Evolutionary conservation across 1,139 yeast species (phyloP).

Genomic region (Candida sojae): DNA sequence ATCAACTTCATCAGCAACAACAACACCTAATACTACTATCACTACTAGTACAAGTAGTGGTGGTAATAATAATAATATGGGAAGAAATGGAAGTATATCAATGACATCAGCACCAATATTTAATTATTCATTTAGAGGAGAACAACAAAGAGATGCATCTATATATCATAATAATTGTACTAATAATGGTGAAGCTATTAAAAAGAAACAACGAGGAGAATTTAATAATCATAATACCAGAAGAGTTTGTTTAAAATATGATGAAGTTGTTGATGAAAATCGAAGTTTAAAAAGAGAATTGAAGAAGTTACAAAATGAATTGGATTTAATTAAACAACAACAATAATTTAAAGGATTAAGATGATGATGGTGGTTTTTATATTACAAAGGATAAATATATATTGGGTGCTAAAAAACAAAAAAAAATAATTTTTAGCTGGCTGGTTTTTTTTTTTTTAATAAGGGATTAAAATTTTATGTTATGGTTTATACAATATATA

Average conservation of each 20-base stretch:
- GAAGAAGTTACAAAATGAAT: slow-evolving; percentile 11
- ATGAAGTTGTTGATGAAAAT: slow-evolving; percentile 15
- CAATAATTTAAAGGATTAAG: background rate
- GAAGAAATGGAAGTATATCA: slow-evolving; percentile 7
- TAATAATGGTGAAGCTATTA: slow-evolving; percentile 7
- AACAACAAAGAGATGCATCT: background rate
- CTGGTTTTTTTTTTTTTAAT: too few species aligned
- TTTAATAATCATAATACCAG: slow-evolving; percentile 5
- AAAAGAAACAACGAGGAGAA: slow-evolving; percentile 9
- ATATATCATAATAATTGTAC: background rate
- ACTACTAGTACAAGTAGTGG: background rate
- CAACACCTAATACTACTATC: background rate
- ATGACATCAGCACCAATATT: slow-evolving; percentile 4
- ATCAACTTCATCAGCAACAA: background rate
- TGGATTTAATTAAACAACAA: slow-evolving; percentile 7
- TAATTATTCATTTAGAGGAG: slow-evolving; percentile 8
- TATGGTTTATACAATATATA: too few species aligned
- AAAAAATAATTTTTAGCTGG: too few species aligned
- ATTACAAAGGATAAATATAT: background rate
- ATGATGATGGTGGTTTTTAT: background rate
- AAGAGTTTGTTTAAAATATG: slow-evolving; percentile 12
- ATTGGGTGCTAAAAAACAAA: too few species aligned
- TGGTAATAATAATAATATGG: background rate
- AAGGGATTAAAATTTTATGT: too few species aligned
- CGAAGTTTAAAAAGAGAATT: slow-evolving; percentile 14